Evolutionary conservation across 192 early-diverging fungal genomes (phyloP), one percentile per base, ranked within the genome.

Genomic region (Cladochytrium replicatum): DNA sequence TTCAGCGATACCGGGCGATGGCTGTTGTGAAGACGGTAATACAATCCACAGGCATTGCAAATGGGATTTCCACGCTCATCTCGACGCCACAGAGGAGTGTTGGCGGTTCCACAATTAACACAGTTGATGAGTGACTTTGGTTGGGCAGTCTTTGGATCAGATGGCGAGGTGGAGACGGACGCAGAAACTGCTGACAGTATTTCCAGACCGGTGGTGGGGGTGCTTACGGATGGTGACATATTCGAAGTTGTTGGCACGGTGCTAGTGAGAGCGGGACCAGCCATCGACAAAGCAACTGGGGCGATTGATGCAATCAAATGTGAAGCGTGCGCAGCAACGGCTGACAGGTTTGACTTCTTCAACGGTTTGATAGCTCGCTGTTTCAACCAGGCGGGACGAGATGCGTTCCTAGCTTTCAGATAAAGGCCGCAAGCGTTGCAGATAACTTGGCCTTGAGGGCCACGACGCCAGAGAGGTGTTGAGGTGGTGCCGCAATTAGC

Each of bases 1-100:
- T 83, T 80, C 71, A 87, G 72, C 4, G 71, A 77, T 34, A 83
- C 68, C 26, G 90, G 90, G 23, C 90, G 72, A 26, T 81, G 66
- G 24, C 71, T 61, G 62, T 70, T 74, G 63, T 93, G 86, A 29
- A 89, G 76, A 50, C 83, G 86, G 60, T 71, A 90, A 62, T 94
- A 92, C 29, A 94, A 67, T 1, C 92, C 93, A 61, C 91, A 94
- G 13, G 89, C 89, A 61, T 93, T 93, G 68, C 90, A 93, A 37
- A 88, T 80, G 32, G 75, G 58, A 22, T 85, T 74, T 42, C 83
- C 84, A 2, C 63, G 58, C 22, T 58, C 60, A 57, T 84, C 81
- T 31, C 85, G 70, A 47, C 85, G 67, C 85, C 85, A 87, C 1
- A 86, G 64, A 4, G 85, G 84, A 3, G 88, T 81, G 27, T 57